Evolutionary conservation across 345 rosid species (phyloP).

Genomic region (Dimocarpus longan): DNA sequence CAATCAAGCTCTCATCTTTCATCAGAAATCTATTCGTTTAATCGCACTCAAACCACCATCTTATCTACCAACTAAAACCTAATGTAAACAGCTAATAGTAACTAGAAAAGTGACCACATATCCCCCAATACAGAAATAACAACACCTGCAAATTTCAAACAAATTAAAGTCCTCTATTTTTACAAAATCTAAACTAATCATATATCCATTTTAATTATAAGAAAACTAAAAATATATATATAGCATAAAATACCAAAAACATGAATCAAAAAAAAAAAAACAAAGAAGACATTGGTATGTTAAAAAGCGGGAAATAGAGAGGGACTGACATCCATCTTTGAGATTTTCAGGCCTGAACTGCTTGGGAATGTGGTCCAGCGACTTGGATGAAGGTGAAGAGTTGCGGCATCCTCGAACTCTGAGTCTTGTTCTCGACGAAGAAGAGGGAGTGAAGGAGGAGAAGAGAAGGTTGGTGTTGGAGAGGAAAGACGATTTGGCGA

Average conservation of each 20-base stretch:
- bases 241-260: neutral
- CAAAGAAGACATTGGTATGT: slow-evolving; percentile 1
- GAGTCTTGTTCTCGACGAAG: slow-evolving; percentile 28
- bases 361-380: slow-evolving; percentile 69
- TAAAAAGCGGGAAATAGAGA: neutral
- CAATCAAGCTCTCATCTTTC: neutral
- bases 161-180: neutral
- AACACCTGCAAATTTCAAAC: neutral
- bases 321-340: slow-evolving; percentile 69
- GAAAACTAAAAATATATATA: neutral
- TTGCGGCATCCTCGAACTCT: slow-evolving; percentile 29
- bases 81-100: neutral
- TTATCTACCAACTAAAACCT: neutral
- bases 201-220: neutral
- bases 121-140: neutral
- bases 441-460: slow-evolving; percentile 22
- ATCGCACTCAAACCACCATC: neutral
- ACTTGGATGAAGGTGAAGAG: slow-evolving; percentile 41
- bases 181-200: neutral
- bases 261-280: neutral
- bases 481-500: slow-evolving; percentile 47
- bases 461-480: slow-evolving; percentile 41
- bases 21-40: neutral
- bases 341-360: slow-evolving; percentile 78
- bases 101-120: neutral